Conservation (phyloP, 1,284 basidiomycete species). For the Trichosporon coremiiforme region DNA sequence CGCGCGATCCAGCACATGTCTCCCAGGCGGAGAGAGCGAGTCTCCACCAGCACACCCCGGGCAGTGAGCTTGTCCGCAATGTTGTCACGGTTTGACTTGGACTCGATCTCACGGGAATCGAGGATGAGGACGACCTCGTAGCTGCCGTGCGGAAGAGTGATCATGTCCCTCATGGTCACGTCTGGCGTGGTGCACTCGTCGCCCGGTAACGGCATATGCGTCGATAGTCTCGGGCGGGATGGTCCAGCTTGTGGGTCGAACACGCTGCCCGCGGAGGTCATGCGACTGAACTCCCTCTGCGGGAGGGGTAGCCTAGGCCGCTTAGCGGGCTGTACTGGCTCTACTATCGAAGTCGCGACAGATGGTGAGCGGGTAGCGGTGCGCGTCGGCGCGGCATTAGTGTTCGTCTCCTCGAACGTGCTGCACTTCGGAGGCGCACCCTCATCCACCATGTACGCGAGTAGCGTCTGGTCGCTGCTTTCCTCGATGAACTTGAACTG, state of each 20-base stretch:
- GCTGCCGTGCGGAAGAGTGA: conserved; percentile 57
- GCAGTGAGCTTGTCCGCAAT: conserved; percentile 49
- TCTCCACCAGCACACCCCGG: conserved; percentile 58
- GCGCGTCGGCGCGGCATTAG: not conserved
- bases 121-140: conserved; percentile 62
- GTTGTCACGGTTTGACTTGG: conserved; percentile 52
- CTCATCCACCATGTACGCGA: conserved; percentile 49
- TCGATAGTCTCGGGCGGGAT: conserved; percentile 37
- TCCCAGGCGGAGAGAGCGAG: conserved; percentile 60
- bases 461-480: conserved; percentile 34
- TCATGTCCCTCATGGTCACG: conserved; percentile 50
- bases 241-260: not conserved
- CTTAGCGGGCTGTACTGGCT: not conserved
- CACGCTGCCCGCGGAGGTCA: not conserved
- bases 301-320: not conserved
- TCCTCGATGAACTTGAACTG: conserved; percentile 46
- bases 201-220: conserved; percentile 36
- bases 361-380: not conserved
- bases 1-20: conserved; percentile 64
- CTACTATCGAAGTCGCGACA: not conserved
- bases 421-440: conserved; percentile 50
- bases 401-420: conserved; percentile 34
- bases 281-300: not conserved
- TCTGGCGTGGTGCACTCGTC: conserved; percentile 28
- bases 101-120: conserved; percentile 61